Base-by-base conservation (phyloP, 257 asterid genomes). In the Ballota nigra region DNA sequence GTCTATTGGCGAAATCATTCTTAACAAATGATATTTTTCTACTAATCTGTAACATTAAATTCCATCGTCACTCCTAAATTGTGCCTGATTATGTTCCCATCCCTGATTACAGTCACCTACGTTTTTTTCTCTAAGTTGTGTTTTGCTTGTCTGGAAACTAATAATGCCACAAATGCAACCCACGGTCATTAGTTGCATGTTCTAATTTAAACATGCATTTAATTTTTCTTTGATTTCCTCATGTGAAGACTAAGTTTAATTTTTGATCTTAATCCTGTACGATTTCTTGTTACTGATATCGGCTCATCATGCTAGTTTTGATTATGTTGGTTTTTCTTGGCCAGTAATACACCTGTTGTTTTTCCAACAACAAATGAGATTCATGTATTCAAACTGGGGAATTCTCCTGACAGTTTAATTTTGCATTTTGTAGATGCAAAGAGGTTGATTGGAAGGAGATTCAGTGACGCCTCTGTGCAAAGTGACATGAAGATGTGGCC, bases 401-500 rank as follows among this genome's bases (percentile, higher is more conserved):
- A 13, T 5, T 8, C 12, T 45, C 38, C 12, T 40, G 20, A 19
- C 11, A 7, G 8, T 13, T 15, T 29, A 1, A 2, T 0, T 52
- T 43, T 40, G 9, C 45, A 0, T 40, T 18, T 6, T 7, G 4
- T 66, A 80, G 87, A 85, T 73, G 89, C 89, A 0, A 85, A 85
- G 81, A 73, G 89, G 68, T 73, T 82, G 82, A 85, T 78, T 8
- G 89, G 89, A 22, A 78, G 89, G 71, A 73, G 87, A 69, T 82
- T 82, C 33, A 24, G 68, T 4, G 87, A 85, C 67, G 76, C 89
- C 24, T 73, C 87, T 1, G 87, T 85, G 6, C 89, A 85, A 64
- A 75, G 78, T 74, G 90, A 85, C 62, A 83, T 83, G 13, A 83
- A 85, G 71, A 45, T 84, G 78, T 84, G 89, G 89, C 89, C 89